Evolutionary conservation across 148 eudicot species (phyloP), one percentile per base, ranked within the genome.

Genomic region (Talinum fruticosum): DNA sequence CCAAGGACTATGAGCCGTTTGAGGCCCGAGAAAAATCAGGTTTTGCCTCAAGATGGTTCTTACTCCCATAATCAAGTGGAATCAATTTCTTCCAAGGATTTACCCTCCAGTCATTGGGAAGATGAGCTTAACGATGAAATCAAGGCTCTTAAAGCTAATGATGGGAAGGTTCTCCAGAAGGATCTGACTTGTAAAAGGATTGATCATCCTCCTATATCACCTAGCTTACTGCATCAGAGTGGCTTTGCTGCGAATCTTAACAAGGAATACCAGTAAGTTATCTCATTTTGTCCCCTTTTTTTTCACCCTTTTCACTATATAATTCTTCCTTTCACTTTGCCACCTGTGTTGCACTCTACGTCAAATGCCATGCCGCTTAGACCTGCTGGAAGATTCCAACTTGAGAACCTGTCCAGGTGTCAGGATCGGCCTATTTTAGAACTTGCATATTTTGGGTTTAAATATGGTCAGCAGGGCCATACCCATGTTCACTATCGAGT

Each of bases 211-310:
- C 91, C 92, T 35, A 90, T 93, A 38, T 90, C 95, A 54, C 99
- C 98, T 18, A 96, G 99, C 82, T 85, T 90, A 86, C 82, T 96
- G 79, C 99, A 96, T 82, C 87, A 88, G 79, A 88, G 86, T 79
- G 89, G 80, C 75, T 87, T 79, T 69, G 75, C 81, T 3, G 78
- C 86, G 77, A 87, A 81, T 81, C 84, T 85, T 80, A 85, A 79
- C 88, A 90, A 89, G 85, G 97, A 93, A 67, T 86, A 77, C 86
- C 86, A 76, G 98, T 93, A 74, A 90, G 96, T 87, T 44, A 47
- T 53, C 21, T 76, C 61, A 6, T 28, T 28, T 21, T 61, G 30
- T 19, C 16, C 26, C 24, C 26, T 12, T 41, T 74, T 44, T 57
- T 28, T 24, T 41, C 47, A 6, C 45, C 41, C 45, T 66, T 32